Base-by-base conservation (phyloP, 345 rosid species). In the Citrus australasica region DNA sequence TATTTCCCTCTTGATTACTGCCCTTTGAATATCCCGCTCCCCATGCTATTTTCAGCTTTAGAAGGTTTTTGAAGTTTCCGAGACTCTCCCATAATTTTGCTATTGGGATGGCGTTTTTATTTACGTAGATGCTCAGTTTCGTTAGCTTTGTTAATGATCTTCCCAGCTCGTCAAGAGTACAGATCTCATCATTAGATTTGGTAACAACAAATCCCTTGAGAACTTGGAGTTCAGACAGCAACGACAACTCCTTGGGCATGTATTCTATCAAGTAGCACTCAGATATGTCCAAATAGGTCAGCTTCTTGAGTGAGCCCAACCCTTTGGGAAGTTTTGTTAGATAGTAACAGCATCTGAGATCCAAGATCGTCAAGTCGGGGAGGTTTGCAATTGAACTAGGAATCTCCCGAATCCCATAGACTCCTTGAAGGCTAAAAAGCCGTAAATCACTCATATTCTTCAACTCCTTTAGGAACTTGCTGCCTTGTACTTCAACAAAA, bases 1-100 rank as follows among this genome's bases (percentile, higher is more conserved):
- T 40, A 40, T 40, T 40, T 40, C 46, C 46, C 13, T 9, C 46
- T 40, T 40, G 46, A 40, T 40, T 40, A 0, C 46, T 58, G 61
- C n/a, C 60, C 60, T 16, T 16, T 55, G 60, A 19, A 55, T 84
- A 21, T 10, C 73, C 78, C 38, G 83, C 86, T 78, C 87, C 88
- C 92, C 89, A 85, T 2, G 71, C 78, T n/a, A 89, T 75, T 73
- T 77, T 82, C 71, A 86, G 70, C 69, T 82, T 84, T 62, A 53
- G 59, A 35, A 87, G 84, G 1, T 0, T 13, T 3, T 5, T 0
- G 4, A 84, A 79, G 2, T 4, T 9, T 9, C 8, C 2, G 8
- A 87, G 53, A n/a, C 6, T 80, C 17, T 0, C 1, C 21, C 25
- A 35, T 24, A 76, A 42, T 0, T 81, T 2, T 2, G 0, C 2